Evolutionary conservation across 768 basidiomycete species (phyloP), one percentile per base, ranked within the genome.

Genomic region (Tremella fuciformis): DNA sequence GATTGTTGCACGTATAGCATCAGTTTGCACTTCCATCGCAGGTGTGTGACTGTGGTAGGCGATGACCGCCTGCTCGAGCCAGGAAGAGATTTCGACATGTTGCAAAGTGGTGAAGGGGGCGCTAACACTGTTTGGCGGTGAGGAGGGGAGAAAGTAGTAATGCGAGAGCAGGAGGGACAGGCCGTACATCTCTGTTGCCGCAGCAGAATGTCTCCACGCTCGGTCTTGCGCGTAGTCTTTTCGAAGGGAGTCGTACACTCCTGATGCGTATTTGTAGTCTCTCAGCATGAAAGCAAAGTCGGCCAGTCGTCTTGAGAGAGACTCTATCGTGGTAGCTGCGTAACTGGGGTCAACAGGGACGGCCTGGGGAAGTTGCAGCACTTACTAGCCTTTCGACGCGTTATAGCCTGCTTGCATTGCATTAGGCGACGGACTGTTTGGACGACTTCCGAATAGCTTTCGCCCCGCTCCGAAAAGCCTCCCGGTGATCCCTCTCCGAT

Each of bases 271-370:
- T 66, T 89, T 91, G 74, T 85, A 85, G 76, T 99, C 96, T 2
- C 91, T 88, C 1, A 98, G 78, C 58, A 93, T 84, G 18, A 96
- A 96, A 8, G 91, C 86, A 78, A 98, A 93, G 76, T 99, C 96
- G 9, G 92, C 96, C 2, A 98, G 80, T n/a, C 94, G 85, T 46
- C 91, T 83, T 0, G 76, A 72, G 22, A 77, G 65, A 0, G 76
- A 68, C 44, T 77, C 76, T 9, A 70, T 70, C 0, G 78, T 57
- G 0, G 65, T 49, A 11, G 65, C 59, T 1, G 74, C 76, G 57
- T 80, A 79, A 64, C 78, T 79, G 50, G 4, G 25, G 13, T 37
- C 9, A 38, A 13, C 19, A n/a, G 18, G 16, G 49, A 21, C 29
- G 3, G 22, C 9, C 15, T 25, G 38, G 29, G 11, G 29, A 46